phyloP scores from a whole-genome alignment of 108 stramenopile genomes.

The Fistulifera solaris region DNA sequence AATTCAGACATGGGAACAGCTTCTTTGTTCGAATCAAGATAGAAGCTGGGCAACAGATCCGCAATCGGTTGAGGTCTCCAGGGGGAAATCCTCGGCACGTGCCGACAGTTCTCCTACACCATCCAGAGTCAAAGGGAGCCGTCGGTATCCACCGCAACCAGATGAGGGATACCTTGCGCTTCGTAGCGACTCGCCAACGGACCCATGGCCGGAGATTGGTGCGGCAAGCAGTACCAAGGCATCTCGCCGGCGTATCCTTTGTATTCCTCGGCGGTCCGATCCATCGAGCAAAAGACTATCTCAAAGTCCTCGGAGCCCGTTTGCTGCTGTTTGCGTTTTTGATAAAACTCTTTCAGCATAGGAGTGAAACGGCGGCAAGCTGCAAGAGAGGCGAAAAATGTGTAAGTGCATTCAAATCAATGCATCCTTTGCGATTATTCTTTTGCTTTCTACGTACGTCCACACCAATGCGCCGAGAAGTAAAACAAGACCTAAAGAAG shows the following conservation, averaged over 20 bases:
- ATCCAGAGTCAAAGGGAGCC: constrained; percentile 35
- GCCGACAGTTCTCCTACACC: constrained; percentile 19
- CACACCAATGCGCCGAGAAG: constrained; percentile 59
- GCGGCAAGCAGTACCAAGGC: constrained; percentile 57
- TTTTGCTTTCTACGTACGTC: constrained; percentile 24
- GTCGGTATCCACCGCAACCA: constrained; percentile 41
- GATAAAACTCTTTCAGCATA: constrained; percentile 41
- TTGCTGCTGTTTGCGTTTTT: constrained; percentile 23
- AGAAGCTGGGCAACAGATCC: constrained; percentile 30
- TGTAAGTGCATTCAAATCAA: not conserved
- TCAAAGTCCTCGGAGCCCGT: constrained; percentile 38
- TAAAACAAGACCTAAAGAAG: constrained; percentile 28
- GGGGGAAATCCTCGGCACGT: constrained; percentile 42
- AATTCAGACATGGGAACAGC: constrained; percentile 16
- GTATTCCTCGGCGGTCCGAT: constrained; percentile 38
- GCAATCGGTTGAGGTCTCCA: constrained; percentile 41
- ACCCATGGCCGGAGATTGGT: constrained; percentile 3
- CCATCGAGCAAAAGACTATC: constrained; percentile 61
- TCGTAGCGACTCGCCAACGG: constrained; percentile 12
- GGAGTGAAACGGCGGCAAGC: constrained; percentile 62
- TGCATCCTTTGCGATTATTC: no score
- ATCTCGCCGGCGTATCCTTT: constrained; percentile 41
- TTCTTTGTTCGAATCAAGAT: constrained; percentile 9
- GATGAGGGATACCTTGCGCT: constrained; percentile 36
- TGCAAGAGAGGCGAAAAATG: constrained; percentile 8